Conservation (phyloP, 805 yeast species). For the Wickerhamiella parazyma region DNA sequence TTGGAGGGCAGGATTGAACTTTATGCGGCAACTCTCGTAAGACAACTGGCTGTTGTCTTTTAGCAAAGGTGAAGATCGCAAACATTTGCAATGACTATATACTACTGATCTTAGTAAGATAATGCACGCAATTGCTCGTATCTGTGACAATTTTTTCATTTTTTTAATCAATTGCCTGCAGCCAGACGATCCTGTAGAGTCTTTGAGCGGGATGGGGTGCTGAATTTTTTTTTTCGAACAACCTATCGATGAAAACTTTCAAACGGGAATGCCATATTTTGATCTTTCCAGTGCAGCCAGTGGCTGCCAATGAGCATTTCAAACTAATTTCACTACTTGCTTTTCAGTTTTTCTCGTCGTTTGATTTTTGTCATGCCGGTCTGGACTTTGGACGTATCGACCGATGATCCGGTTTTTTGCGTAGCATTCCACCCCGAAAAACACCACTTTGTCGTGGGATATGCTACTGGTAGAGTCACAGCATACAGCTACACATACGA, state of each 20-base stretch:
- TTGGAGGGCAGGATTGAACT: conserved; percentile 18
- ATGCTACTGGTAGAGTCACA: conserved; percentile 69
- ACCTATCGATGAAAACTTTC: too few relatives aligned
- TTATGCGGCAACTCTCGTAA: conserved; percentile 25
- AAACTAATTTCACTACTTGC: too few relatives aligned
- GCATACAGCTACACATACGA: conserved; percentile 46
- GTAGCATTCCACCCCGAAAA: conserved; percentile 64
- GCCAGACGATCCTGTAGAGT: too few relatives aligned
- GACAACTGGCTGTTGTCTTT: conserved; percentile 10
- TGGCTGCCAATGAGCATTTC: too few relatives aligned
- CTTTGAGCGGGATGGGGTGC: too few relatives aligned
- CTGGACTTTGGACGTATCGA: conserved; percentile 13
- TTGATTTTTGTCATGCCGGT: conserved; percentile 11
- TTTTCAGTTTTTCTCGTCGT: too few relatives aligned
- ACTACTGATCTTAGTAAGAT: background rate
- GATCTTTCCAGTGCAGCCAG: too few relatives aligned
- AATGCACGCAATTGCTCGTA: background rate
- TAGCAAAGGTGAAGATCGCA: background rate
- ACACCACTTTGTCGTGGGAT: conserved; percentile 52
- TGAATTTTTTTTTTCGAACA: too few relatives aligned
- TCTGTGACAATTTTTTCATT: background rate
- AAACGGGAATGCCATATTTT: too few relatives aligned
- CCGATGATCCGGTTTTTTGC: conserved; percentile 42
- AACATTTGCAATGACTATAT: background rate
- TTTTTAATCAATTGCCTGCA: background rate